These are phyloP conservation scores for Kondoa subrosea DNA, from an alignment of 768 basidiomycete genomes.

Conservation along the genomic window DNA sequence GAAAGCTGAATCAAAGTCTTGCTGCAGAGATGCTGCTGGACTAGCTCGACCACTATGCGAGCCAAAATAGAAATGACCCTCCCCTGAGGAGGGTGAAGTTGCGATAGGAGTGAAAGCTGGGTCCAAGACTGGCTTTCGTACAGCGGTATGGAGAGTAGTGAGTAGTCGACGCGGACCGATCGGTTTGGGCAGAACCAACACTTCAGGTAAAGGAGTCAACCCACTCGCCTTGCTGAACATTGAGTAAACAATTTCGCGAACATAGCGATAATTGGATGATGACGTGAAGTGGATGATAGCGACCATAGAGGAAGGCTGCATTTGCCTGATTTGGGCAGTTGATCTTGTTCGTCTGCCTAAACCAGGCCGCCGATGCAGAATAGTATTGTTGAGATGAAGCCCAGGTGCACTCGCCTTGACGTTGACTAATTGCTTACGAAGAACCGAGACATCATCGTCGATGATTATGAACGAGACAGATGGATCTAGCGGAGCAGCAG, in stretches of 20 bases:
- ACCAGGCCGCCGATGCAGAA: slow-evolving; percentile 25
- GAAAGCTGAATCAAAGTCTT: slow-evolving; percentile 24
- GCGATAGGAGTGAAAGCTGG: slow-evolving; percentile 89
- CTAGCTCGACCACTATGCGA: slow-evolving; percentile 18
- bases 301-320: slow-evolving; percentile 12
- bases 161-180: slow-evolving; percentile 85
- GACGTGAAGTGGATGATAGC: slow-evolving; percentile 84
- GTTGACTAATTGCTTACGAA: slow-evolving; percentile 56
- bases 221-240: slow-evolving; percentile 40
- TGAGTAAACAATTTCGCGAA: slow-evolving; percentile 68
- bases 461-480: slow-evolving; percentile 53
- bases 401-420: slow-evolving; percentile 38
- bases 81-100: slow-evolving; percentile 70
- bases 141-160: slow-evolving; percentile 77
- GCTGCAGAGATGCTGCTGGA: slow-evolving; percentile 29
- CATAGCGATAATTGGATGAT: slow-evolving; percentile 66
- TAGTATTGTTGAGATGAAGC: slow-evolving; percentile 18
- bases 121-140: slow-evolving; percentile 70
- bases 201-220: slow-evolving; percentile 46
- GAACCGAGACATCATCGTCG: slow-evolving; percentile 71
- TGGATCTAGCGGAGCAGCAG: slow-evolving; percentile 10
- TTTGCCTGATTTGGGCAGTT: slow-evolving; percentile 47
- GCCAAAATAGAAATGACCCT: slow-evolving; percentile 39
- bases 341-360: slow-evolving; percentile 41
- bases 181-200: slow-evolving; percentile 94